Evolutionary conservation across 441 rosid genomes (phyloP), one percentile per base, ranked within the genome.

Genomic region (Pelargonium fulgidum): DNA sequence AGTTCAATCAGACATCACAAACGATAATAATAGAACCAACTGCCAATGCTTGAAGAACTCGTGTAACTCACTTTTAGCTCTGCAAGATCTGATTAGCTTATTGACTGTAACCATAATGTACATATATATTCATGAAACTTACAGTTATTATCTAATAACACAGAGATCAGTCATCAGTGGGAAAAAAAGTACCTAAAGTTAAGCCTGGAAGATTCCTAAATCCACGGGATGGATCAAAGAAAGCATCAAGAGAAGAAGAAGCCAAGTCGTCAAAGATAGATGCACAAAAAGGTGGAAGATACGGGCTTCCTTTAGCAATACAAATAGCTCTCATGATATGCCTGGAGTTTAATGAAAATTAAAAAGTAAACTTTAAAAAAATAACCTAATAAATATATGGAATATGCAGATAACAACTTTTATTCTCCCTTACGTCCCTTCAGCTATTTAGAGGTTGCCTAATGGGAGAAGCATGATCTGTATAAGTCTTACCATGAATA

Each of bases 241-340:
- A 90, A 76, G 90, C 89, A 75, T 91, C 96, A 71, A 94, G 93
- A 70, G 97, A 94, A 73, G 97, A 94, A 36, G 96, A 91, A 75
- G 96, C 78, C 81, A 87, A 76, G 83, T 91, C 99, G 82, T 91
- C 96, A 80, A 93, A 93, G 69, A 91, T 86, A 56, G 97, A 91
- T 47, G 90, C 85, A 64, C 91, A 91, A 78, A 84, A 86, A 47
- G 96, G 97, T 6, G 97, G 99, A 71, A 93, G 96, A 65, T 91
- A 81, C 52, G 83, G 86, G 78, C 99, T 93, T 76, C 99, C 97
- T 79, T 87, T 89, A 70, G 99, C 99, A 75, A 91, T 86, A 73
- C 89, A 93, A 79, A 91, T 82, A 64, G 96, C 92, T 80, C 96
- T 88, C 96, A 89, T 85, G 68, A 89, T 83, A 79, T 91, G 88